These are phyloP conservation scores for Pseudozyma sp. DNA, from an alignment of 1,284 basidiomycete genomes.

Conservation along the genomic window DNA sequence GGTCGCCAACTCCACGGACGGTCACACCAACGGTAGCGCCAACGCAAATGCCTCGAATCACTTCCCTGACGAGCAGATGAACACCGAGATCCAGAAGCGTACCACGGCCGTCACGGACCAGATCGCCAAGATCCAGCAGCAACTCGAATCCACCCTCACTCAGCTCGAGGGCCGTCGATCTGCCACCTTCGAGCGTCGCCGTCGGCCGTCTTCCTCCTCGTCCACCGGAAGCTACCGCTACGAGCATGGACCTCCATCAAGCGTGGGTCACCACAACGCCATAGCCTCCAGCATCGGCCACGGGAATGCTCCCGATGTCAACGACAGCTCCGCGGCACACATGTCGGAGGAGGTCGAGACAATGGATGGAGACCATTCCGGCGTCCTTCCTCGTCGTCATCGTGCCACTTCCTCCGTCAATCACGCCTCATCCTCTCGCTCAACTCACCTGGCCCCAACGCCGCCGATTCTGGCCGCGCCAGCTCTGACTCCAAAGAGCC, in stretches of 20 bases:
- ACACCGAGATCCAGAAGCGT: constrained; percentile 61
- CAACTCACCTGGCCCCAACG: constrained; percentile 14
- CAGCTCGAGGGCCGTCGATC: constrained; percentile 60
- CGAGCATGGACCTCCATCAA: constrained; percentile 46
- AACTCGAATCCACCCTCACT: constrained; percentile 61
- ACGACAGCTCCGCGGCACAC: not conserved
- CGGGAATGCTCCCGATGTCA: constrained; percentile 13
- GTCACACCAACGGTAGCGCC: constrained; percentile 12
- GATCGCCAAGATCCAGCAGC: constrained; percentile 62
- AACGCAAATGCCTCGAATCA: constrained; percentile 35
- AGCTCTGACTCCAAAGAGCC: constrained; percentile 35
- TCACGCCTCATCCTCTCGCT: constrained; percentile 12
- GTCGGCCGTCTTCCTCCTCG: constrained; percentile 38
- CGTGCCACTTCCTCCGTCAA: constrained; percentile 24
- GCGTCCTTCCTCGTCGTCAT: constrained; percentile 14
- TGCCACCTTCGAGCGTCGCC: constrained; percentile 48
- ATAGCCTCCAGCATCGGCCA: constrained; percentile 37
- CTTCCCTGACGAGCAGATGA: constrained; percentile 66
- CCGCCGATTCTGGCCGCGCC: constrained; percentile 21
- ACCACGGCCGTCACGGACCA: constrained; percentile 62
- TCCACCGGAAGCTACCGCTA: constrained; percentile 41
- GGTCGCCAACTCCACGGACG: constrained; percentile 9
- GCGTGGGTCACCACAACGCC: constrained; percentile 50
- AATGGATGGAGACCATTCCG: constrained; percentile 25
- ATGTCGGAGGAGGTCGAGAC: constrained; percentile 43